Evolutionary conservation across 2,329 filamentous ascomycete genomes (phyloP), one percentile per base, ranked within the genome.

Genomic region (Coniochaeta sp.): DNA sequence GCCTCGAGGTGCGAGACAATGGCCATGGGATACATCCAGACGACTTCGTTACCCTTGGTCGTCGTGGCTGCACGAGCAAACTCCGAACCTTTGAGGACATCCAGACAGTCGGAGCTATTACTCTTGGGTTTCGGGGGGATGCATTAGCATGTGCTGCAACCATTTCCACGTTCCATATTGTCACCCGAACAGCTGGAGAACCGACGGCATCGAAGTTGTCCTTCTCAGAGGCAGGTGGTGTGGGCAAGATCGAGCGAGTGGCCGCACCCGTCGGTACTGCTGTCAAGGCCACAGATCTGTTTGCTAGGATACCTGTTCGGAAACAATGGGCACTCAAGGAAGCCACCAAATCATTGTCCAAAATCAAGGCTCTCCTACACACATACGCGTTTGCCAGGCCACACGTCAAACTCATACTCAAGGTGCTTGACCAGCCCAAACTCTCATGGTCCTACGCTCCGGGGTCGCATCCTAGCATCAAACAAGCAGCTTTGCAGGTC

Each of bases 71-170:
- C 66, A 93, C 90, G 1, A 92, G 88, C 77, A 93, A 93, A 73
- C 79, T 93, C 50, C 76, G 74, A 56, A 76, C 75, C n/a, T 83
- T 89, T 60, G 78, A 84, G 0, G 87, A 92, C 57, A 74, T 92
- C 40, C 77, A 74, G 57, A 70, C 68, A 1, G 73, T 87, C 22
- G 84, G 82, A 8, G 80, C 82, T 1, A 77, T 74, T 50, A 87
- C 81, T 34, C 79, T 93, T n/a, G 90, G 90, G 1, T 93, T 93
- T 68, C 83, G 90, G 38, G 90, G 90, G 22, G 84, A 91, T 68
- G 89, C 89, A 17, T 74, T 93, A 62, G 87, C 89, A 42, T 86
- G 84, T 70, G 79, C 81, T 61, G 87, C 84, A 61, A 78, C 81
- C 47, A 69, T 90, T 60, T 85, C 84, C 40, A 76, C 79, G 3